A percentile compares a stretch with the other conserved stretches of the same genome.
Evolutionary conservation across 306 rosid species (phyloP).

Genomic region (Luffa acutangula): DNA sequence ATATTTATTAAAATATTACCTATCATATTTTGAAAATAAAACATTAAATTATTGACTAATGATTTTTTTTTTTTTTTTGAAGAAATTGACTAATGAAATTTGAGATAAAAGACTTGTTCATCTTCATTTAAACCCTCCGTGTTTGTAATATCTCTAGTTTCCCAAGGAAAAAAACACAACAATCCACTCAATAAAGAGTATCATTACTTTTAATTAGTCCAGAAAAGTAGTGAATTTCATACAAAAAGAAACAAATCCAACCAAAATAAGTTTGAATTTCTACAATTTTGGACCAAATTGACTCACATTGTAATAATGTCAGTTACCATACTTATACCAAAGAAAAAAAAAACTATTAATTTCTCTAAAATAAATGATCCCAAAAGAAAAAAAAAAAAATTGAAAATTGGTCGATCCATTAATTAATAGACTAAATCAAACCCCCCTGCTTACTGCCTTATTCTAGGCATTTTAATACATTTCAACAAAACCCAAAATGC

Average conservation of each 20-base stretch:
- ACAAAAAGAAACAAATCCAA: not conserved
- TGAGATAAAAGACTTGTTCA: too few species aligned
- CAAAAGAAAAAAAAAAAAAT: not conserved
- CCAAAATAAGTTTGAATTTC: not conserved
- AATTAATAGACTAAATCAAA: not conserved
- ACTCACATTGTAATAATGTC: not conserved
- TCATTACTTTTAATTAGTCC: too few species aligned
- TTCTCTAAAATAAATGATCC: not conserved
- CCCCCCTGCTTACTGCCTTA: not conserved
- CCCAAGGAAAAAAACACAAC: too few species aligned
- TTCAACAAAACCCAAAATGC: not conserved
- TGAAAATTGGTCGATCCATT: not conserved
- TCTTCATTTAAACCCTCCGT: too few species aligned
- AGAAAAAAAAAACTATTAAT: not conserved
- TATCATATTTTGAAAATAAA: too few species aligned
- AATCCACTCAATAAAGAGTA: too few species aligned
- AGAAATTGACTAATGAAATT: too few species aligned
- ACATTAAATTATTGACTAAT: too few species aligned
- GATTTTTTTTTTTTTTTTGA: too few species aligned
- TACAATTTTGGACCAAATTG: not conserved
- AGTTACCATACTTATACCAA: not conserved
- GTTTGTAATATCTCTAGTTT: too few species aligned
- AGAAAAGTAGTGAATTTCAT: not conserved
- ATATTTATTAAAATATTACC: too few species aligned
- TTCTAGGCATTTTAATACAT: not conserved